Base-by-base conservation (phyloP, 495 filamentous ascomycete species). In the Lasiosphaeria miniovina region DNA sequence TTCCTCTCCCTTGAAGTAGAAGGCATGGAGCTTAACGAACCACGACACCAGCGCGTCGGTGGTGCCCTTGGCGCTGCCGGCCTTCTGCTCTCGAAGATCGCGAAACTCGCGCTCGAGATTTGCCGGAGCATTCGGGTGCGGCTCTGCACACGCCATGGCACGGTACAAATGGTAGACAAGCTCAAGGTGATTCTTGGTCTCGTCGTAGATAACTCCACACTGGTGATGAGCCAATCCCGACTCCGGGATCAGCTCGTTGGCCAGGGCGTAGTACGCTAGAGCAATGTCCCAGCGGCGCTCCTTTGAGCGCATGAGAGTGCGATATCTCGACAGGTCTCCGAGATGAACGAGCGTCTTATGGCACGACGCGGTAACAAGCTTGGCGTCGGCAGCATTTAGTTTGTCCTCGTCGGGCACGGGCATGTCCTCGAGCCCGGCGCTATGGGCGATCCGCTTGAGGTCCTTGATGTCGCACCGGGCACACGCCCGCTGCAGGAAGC, bases 281-380 rank as follows among this genome's bases (percentile, higher is more conserved):
- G 94, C 93, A 6, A 84, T 86, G 2, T 87, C 88, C 83, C 90
- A 96, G 64, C 89, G 87, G 52, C 81, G 85, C 57, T 88, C 79
- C 74, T 88, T 87, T 60, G 77, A 74, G 45, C 66, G 66, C 43
- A 71, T 52, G 14, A 70, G 64, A 31, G 68, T 73, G 49, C 95
- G 88, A 70, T 97, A 98, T 62, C 94, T 86, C 38, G 90, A 91
- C 35, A 98, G 82, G 68, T 98, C 94, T 49, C 94, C 94, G 9
- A 98, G 84, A 56, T 85, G 88, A 49, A 96, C 87, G 35, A 98
- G 81, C 8, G 89, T 89, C 53, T 85, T 84, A 75, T 96, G 88
- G 73, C 91, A 96, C 12, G 90, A 93, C 55, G 76, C 70, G 6
- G 90, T 80, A 55, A 93, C 81, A 40, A 80, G 72, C 12, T 81